Evolutionary conservation across 2,329 filamentous ascomycete species (phyloP).

Genomic region (Penicillium freii): DNA sequence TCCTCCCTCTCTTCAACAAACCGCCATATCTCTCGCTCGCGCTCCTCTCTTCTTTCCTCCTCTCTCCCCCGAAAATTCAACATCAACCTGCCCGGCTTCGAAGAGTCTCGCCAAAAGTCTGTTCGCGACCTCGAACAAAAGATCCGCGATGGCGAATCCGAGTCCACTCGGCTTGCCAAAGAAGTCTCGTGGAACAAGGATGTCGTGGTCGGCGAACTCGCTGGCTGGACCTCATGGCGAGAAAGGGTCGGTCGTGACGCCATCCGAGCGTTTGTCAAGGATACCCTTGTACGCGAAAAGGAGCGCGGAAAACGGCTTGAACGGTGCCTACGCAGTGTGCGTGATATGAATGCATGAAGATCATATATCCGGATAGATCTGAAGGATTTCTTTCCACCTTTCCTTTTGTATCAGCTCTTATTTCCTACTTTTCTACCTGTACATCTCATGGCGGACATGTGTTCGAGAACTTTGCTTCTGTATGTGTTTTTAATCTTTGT

Average conservation of each 20-base stretch:
- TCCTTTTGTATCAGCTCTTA: neutral
- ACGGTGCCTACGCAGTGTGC: constrained; percentile 68
- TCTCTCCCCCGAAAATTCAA: constrained; percentile 48
- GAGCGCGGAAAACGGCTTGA: constrained; percentile 76
- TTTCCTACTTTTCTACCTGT: constrained; percentile 10
- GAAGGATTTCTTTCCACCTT: neutral
- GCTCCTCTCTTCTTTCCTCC: constrained; percentile 68
- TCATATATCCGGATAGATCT: constrained; percentile 9
- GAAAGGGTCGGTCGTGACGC: constrained; percentile 72
- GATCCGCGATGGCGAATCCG: constrained; percentile 65
- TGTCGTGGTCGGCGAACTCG: constrained; percentile 85
- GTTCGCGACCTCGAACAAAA: constrained; percentile 83
- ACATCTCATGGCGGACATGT: constrained; percentile 22
- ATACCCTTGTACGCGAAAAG: constrained; percentile 76
- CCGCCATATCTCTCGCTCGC: constrained; percentile 74
- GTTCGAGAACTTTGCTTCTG: constrained; percentile 13
- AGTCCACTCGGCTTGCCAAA: constrained; percentile 70
- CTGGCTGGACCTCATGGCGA: constrained; percentile 89
- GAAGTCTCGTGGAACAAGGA: constrained; percentile 92
- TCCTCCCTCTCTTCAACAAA: constrained; percentile 70
- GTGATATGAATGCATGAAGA: constrained; percentile 26
- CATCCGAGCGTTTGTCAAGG: constrained; percentile 71
- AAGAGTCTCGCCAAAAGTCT: constrained; percentile 79
- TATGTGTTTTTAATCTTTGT: neutral
- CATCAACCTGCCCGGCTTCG: constrained; percentile 56